Base-by-base conservation (phyloP, 371 early-diverging fungal species). In the Mortierella sp. region DNA sequence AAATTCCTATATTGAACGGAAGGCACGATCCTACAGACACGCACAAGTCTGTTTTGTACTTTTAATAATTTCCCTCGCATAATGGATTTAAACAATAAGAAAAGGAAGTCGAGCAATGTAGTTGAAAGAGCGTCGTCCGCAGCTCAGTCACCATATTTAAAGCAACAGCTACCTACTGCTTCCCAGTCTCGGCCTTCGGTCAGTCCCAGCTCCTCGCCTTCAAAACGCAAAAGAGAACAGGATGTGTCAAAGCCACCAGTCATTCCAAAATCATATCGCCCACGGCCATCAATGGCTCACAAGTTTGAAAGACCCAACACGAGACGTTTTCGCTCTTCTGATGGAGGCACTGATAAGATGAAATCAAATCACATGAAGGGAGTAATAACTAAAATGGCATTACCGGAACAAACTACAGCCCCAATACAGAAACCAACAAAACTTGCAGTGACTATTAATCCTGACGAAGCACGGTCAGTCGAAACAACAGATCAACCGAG, bases 301-400 rank as follows among this genome's bases (percentile, higher is more conserved):
- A 59, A 40, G 26, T 75, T 75, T 31, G 70, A 64, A 12, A 64
- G 75, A 17, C 75, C 75, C 0, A 65, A 56, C 17, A 75, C 75
- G 1, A 22, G 75, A 45, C 51, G 53, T 5, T 51, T 43, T 22
- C 8, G 60, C 42, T 49, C 64, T 6, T 23, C 60, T 26, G 68
- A 67, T 10, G 17, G 19, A 1, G 58, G 49, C 5, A n/a, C 58
- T 13, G 57, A 58, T 37, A 3, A 9, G 19, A 34, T 31, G 1
- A 34, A 34, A 22, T 8, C 35, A 57, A 23, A 15, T 28, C 15
- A 61, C 4, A 6, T 22, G 17, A 43, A 6, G 15, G 12, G 23
- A 13, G 7, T 17, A 28, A 29, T 23, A 19, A 9, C 32, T 26
- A 63, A 32, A 22, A 5, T 10, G 12, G 26, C 34, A 19, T 10